Evolutionary conservation across 495 filamentous ascomycete species (phyloP).

Genomic region (Diplogelasinospora grovesii): DNA sequence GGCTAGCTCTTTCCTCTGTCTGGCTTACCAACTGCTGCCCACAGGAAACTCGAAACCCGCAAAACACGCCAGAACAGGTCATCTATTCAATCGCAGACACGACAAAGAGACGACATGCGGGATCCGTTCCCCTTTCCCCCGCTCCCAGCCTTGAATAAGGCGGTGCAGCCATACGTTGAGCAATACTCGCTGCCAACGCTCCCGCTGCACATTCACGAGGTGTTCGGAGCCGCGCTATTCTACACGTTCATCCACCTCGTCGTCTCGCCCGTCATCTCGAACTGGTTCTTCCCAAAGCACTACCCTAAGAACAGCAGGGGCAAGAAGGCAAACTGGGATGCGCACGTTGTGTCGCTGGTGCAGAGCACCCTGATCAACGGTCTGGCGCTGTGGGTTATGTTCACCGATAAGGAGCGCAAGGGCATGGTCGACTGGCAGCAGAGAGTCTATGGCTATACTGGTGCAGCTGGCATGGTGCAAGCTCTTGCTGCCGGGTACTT

Average conservation of each 20-base stretch:
- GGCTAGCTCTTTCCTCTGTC: background rate
- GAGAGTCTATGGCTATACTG: conserved; percentile 88
- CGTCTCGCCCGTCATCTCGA: conserved; percentile 70
- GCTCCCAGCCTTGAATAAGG: conserved; percentile 44
- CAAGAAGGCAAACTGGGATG: conserved; percentile 88
- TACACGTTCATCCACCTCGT: conserved; percentile 71
- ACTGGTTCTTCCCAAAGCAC: conserved; percentile 57
- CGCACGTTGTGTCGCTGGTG: conserved; percentile 88
- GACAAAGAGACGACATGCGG: conserved; percentile 44
- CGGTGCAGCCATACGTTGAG: conserved; percentile 53
- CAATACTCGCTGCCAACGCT: conserved; percentile 60
- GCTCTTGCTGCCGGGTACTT: conserved; percentile 92
- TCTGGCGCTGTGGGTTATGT: conserved; percentile 79
- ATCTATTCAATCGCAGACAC: background rate
- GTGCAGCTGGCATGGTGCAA: conserved; percentile 72
- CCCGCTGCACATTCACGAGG: conserved; percentile 82
- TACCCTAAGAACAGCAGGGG: conserved; percentile 61
- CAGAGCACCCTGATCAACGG: conserved; percentile 76
- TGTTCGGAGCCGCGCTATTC: conserved; percentile 62
- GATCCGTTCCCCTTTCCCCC: conserved; percentile 64
- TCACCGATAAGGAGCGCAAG: conserved; percentile 64
- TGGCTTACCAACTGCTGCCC: conserved; percentile 3
- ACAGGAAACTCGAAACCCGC: background rate
- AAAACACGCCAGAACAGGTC: background rate
- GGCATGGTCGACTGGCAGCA: conserved; percentile 64